A percentile compares a stretch with the other conserved stretches of the same genome.
These are phyloP conservation scores for Rhizopus arrhizus DNA, from an alignment of 371 early-diverging fungal genomes.

Conservation along the genomic window DNA sequence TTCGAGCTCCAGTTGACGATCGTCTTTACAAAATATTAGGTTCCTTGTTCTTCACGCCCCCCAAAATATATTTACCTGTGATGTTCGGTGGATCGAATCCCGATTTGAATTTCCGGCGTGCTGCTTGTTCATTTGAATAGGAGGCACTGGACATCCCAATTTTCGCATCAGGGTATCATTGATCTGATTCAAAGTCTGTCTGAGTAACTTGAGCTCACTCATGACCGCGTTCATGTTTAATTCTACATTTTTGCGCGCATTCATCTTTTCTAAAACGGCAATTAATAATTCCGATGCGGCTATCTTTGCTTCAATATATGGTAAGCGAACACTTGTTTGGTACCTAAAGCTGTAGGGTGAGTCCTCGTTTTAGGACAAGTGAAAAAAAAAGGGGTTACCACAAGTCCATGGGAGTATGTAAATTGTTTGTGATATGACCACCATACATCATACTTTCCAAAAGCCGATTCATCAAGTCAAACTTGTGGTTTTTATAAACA, in stretches of 20 bases:
- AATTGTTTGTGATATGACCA: constrained; percentile 28
- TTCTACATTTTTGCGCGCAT: constrained; percentile 10
- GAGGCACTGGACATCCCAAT: constrained; percentile 4
- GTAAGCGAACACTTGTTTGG: constrained; percentile 35
- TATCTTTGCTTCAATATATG: constrained; percentile 32
- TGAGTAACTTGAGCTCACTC: constrained; percentile 17
- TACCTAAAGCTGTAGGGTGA: constrained; percentile 15
- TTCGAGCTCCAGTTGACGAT: constrained; percentile 37
- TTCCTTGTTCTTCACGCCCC: too few relatives aligned
- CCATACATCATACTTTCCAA: constrained; percentile 33
- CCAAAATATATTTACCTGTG: constrained; percentile 17
- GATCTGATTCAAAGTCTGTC: constrained; percentile 28
- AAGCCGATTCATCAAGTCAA: constrained; percentile 22
- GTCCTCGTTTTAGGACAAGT: background rate
- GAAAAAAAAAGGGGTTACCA: constrained; percentile 22
- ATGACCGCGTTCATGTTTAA: constrained; percentile 2
- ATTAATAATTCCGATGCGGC: constrained; percentile 30
- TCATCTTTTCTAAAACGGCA: constrained; percentile 24
- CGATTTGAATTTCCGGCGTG: background rate
- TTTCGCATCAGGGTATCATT: constrained; percentile 26
- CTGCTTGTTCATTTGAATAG: constrained; percentile 2
- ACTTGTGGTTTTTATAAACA: background rate
- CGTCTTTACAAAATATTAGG: background rate
- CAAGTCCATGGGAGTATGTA: constrained; percentile 38
- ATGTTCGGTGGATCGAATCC: constrained; percentile 10